Conservation (phyloP, 2,329 filamentous ascomycete species). For the Triangularia verruculosa region DNA sequence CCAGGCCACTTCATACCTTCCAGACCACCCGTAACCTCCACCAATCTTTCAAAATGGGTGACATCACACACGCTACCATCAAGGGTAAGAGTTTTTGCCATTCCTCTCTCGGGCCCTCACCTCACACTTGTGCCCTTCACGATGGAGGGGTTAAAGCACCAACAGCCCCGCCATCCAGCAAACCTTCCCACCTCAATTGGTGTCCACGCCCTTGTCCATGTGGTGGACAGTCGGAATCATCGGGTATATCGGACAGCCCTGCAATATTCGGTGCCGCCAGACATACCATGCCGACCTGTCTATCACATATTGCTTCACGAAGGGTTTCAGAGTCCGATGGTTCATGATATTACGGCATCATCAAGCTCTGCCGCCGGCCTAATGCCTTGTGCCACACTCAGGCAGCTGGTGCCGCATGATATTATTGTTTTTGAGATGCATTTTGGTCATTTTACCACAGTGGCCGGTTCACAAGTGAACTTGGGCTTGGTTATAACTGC, state of each 20-base stretch:
- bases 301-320: not conserved
- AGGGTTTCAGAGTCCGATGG: not conserved
- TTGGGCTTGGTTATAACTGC: not conserved
- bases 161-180: not conserved
- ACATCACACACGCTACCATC: slow-evolving; percentile 57
- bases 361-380: not conserved
- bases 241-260: not conserved
- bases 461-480: not conserved
- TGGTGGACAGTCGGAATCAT: not conserved
- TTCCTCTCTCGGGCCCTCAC: not conserved
- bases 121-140: not conserved
- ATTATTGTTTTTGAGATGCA: not conserved
- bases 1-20: slow-evolving; percentile 14
- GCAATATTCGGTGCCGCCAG: not conserved
- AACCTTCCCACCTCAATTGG: not conserved
- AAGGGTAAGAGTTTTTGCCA: slow-evolving; percentile 43
- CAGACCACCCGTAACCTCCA: slow-evolving; percentile 12
- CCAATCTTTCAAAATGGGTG: slow-evolving; percentile 43
- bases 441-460: not conserved
- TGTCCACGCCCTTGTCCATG: not conserved
- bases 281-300: not conserved
- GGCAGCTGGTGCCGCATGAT: not conserved
- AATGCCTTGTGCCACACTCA: slow-evolving; percentile 15
- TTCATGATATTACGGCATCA: not conserved
- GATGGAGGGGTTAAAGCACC: not conserved